A percentile compares a stretch with the other conserved stretches of the same genome.
Evolutionary conservation across 2,329 filamentous ascomycete species (phyloP).

Genomic region (Alternaria panax): DNA sequence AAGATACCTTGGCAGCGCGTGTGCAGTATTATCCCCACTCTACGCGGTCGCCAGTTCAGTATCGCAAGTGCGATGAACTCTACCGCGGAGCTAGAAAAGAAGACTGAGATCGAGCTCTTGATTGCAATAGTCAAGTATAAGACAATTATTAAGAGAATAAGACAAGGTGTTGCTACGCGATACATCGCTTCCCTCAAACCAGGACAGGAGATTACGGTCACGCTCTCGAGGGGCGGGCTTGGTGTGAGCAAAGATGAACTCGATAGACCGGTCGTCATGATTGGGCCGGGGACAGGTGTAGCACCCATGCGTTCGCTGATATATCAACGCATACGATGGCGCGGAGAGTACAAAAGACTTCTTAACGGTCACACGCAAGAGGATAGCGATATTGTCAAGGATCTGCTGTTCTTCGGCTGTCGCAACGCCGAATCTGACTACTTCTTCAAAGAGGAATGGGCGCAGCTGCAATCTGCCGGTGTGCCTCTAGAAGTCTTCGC

Average conservation of each 20-base stretch:
- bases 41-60: slow-evolving; percentile 92
- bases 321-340: slow-evolving; percentile 68
- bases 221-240: slow-evolving; percentile 62
- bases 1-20: slow-evolving; percentile 78
- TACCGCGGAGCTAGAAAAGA: slow-evolving; percentile 12
- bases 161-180: slow-evolving; percentile 87
- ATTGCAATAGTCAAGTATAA: slow-evolving; percentile 91
- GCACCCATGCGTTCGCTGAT: slow-evolving; percentile 83
- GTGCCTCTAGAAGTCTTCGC: slow-evolving; percentile 62
- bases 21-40: slow-evolving; percentile 76
- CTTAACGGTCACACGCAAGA: slow-evolving; percentile 2
- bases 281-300: slow-evolving; percentile 86
- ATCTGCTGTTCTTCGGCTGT: slow-evolving; percentile 82
- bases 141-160: slow-evolving; percentile 82
- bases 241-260: slow-evolving; percentile 51
- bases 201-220: slow-evolving; percentile 67
- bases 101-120: slow-evolving; percentile 71
- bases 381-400: slow-evolving; percentile 12
- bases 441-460: slow-evolving; percentile 83
- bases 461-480: slow-evolving; percentile 50
- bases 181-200: slow-evolving; percentile 74
- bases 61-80: slow-evolving; percentile 75
- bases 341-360: slow-evolving; percentile 23
- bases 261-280: slow-evolving; percentile 71
- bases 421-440: slow-evolving; percentile 78